Base-by-base conservation (phyloP, 176 grass and related monocot species). In the Tuctoria greenei region DNA sequence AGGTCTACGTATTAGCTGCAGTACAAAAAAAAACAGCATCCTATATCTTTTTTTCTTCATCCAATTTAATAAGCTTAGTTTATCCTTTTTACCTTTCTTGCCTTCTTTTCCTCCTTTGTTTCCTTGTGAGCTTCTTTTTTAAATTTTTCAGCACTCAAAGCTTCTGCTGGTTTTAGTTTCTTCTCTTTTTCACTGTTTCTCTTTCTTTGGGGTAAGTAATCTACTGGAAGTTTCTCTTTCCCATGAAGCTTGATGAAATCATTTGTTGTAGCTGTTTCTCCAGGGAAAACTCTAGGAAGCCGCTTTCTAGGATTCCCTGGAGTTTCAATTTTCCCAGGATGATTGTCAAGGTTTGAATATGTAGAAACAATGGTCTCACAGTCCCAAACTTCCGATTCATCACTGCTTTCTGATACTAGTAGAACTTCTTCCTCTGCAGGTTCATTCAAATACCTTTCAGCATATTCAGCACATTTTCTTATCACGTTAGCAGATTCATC, bases 91-190 rank as follows among this genome's bases (percentile, higher is more conserved):
- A 99, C 95, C 95, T 99, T 99, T 66, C 95, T 86, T 75, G 93
- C 87, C 77, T 99, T 95, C 87, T 99, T 99, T 86, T 99, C 89
- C 28, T 90, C 91, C 80, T 99, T 95, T 10, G 91, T 86, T 82
- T 95, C 91, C 45, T 88, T 88, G 14, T 80, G 71, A n/a, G 25
- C 39, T 71, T 49, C 57, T 20, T 80, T 88, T 39, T 80, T 80
- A 44, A 50, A 31, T 50, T 51, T 75, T 71, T 80, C 86, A 75
- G 11, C 24, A 55, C n/a, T 52, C 45, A 38, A 64, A 64, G 55
- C 28, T 58, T 77, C 79, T 66, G 55, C 45, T 44, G 71, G 73
- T 18, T 87, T 81, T 73, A 65, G 42, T 49, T 81, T 92, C 85
- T 90, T 92, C 46, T 79, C 87, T 66, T 95, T 92, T 31, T 88